phyloP scores from a whole-genome alignment of 2,329 filamentous ascomycete species.

The Lasiodiplodia hormozganensis region DNA sequence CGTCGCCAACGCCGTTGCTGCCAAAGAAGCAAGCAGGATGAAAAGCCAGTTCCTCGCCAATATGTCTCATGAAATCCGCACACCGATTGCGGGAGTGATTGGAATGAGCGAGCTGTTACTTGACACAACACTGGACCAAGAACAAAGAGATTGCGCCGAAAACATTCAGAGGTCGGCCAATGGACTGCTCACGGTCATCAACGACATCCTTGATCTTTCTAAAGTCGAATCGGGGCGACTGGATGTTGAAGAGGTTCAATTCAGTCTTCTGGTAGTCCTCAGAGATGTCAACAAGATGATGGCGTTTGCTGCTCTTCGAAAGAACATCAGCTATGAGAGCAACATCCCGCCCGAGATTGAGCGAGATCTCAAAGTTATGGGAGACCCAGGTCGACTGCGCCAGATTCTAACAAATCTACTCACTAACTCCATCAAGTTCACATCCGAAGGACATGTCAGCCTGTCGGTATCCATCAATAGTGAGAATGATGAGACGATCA shows the following conservation, averaged over 20 bases:
- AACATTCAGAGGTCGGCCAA: slow-evolving; percentile 83
- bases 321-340: slow-evolving; percentile 75
- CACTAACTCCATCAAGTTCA: slow-evolving; percentile 59
- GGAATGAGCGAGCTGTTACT: slow-evolving; percentile 79
- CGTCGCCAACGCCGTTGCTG: slow-evolving; percentile 76
- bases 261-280: slow-evolving; percentile 75
- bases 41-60: slow-evolving; percentile 83
- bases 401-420: slow-evolving; percentile 84
- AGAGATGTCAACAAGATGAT: slow-evolving; percentile 87
- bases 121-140: slow-evolving; percentile 71
- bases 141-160: slow-evolving; percentile 76
- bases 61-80: slow-evolving; percentile 82
- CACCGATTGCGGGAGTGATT: slow-evolving; percentile 80
- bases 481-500: slow-evolving; percentile 69
- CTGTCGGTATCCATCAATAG: slow-evolving; percentile 69
- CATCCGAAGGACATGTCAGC: slow-evolving; percentile 51
- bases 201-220: slow-evolving; percentile 89
- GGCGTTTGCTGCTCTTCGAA: slow-evolving; percentile 80
- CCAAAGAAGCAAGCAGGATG: slow-evolving; percentile 79
- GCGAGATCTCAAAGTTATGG: slow-evolving; percentile 78
- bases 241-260: slow-evolving; percentile 82
- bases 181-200: slow-evolving; percentile 84
- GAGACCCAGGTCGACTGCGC: slow-evolving; percentile 81
- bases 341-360: slow-evolving; percentile 69
- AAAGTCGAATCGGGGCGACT: slow-evolving; percentile 81